These are phyloP conservation scores for Candida stauntonica DNA, from an alignment of 805 yeast species.

Conservation along the genomic window DNA sequence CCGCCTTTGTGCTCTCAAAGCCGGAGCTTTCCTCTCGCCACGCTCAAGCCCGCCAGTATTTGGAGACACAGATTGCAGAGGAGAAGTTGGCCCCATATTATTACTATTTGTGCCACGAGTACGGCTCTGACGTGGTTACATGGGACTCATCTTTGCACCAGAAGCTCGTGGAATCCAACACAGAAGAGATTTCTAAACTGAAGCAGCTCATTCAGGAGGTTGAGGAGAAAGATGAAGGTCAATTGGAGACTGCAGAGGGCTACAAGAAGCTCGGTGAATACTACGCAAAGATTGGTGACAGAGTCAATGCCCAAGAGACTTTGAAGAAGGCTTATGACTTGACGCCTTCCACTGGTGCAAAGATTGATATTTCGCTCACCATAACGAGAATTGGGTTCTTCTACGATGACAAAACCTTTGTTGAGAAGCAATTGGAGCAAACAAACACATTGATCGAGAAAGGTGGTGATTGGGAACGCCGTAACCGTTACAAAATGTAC, in stretches of 20 bases:
- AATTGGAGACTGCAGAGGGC: constrained; percentile 70
- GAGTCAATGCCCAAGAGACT: constrained; percentile 59
- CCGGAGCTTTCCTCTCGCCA: constrained; percentile 37
- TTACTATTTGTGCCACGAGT: constrained; percentile 53
- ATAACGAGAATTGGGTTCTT: constrained; percentile 87
- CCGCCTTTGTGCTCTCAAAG: constrained; percentile 58
- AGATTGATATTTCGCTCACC: constrained; percentile 81
- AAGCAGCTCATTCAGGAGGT: constrained; percentile 41
- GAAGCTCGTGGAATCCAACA: constrained; percentile 48
- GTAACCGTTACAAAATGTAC: constrained; percentile 91
- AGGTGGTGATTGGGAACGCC: constrained; percentile 99
- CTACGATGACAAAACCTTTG: constrained; percentile 69
- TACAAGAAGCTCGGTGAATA: constrained; percentile 83
- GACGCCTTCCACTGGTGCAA: constrained; percentile 83
- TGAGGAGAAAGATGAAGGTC: constrained; percentile 73
- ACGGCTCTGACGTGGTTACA: constrained; percentile 35
- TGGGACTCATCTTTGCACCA: constrained; percentile 62
- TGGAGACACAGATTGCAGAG: constrained; percentile 50
- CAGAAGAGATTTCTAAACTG: constrained; percentile 44
- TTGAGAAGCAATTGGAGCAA: constrained; percentile 68
- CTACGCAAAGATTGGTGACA: constrained; percentile 82
- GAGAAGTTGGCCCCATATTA: constrained; percentile 82
- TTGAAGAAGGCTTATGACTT: constrained; percentile 69
- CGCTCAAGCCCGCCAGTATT: constrained; percentile 39
- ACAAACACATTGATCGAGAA: constrained; percentile 77